Base-by-base conservation (phyloP, 352 stramenopile genomes). In the Synura sp. region DNA sequence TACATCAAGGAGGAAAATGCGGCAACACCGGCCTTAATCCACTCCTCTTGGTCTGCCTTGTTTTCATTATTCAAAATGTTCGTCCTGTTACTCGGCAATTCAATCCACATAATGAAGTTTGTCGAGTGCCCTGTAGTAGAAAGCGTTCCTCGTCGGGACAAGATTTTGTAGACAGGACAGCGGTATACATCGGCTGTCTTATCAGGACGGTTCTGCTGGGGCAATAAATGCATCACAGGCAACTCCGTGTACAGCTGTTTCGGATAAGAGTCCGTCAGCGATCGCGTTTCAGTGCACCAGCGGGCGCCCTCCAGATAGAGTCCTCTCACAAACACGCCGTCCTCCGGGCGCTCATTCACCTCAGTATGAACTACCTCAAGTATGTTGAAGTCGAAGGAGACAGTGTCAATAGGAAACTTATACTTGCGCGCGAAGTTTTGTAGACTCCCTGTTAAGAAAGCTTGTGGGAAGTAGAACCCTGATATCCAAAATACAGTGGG, bases 51-150 rank as follows among this genome's bases (percentile, higher is more conserved):
- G 71, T 93, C 89, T 25, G 89, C 87, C 55, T 91, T 84, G 44
- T 90, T 87, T 69, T 89, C 89, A 77, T 92, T 89, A 79, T 93
- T 94, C 63, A 95, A 92, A 63, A 93, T 90, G 63, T 90, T 88
- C 42, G 89, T 89, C 19, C 93, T 89, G 80, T 87, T 88, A 22
- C 86, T 88, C 35, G 94, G 94, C 17, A 98, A 88, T 69, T 97
- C 92, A 79, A 98, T 94, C 94, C 93, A 98, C 81, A 97, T 95
- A 75, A 98, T 90, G 84, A 98, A 98, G 86, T 98, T 98, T 29
- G 94, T 98, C 35, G 89, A 96, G 82, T 98, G 94, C 42, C 94
- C 94, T 0, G 94, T 98, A 17, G 94, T 98, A 0, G 91, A 96
- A 15, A 98, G 83, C 38, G 91, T 97, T 32, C 93, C 93, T 69